These are phyloP conservation scores for Eruca vesicaria DNA, from an alignment of 441 rosid species.

Conservation along the genomic window DNA sequence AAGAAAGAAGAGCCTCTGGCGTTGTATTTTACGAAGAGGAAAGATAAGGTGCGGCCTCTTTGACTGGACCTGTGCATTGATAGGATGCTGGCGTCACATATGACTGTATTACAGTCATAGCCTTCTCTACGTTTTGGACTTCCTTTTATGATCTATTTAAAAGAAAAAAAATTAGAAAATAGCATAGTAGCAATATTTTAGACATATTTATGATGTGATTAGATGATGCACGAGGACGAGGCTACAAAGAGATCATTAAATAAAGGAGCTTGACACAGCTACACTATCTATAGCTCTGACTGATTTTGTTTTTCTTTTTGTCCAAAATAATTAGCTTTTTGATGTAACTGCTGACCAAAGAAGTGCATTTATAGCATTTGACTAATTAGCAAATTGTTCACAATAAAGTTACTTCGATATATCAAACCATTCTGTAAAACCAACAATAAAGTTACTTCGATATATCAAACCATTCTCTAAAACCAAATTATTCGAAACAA, in stretches of 20 bases:
- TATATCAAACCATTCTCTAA: no score
- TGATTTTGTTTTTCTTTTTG: conserved; percentile 33
- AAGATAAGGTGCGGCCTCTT: conserved; percentile 33
- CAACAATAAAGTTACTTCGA: no score
- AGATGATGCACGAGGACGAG: conserved; percentile 38
- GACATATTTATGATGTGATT: conserved; percentile 21
- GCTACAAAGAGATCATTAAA: conserved; percentile 31
- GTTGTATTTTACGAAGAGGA: no score
- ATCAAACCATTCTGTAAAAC: no score
- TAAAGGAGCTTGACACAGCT: conserved; percentile 31
- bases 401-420: not conserved
- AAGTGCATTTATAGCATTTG: not conserved
- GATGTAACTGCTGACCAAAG: not conserved
- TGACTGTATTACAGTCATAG: conserved; percentile 9
- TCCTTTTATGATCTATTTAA: not conserved
- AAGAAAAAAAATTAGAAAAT: not conserved
- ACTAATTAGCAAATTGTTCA: not conserved
- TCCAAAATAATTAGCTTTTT: conserved; percentile 15
- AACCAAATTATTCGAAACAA: not conserved
- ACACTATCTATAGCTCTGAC: conserved; percentile 26
- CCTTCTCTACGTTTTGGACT: not conserved
- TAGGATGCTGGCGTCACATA: conserved; percentile 24
- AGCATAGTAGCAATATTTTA: not conserved
- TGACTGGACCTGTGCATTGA: conserved; percentile 26
- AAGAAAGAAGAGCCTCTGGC: no score